phyloP scores from a whole-genome alignment of 139 green algal species.

The Coccomyxa sp. region DNA sequence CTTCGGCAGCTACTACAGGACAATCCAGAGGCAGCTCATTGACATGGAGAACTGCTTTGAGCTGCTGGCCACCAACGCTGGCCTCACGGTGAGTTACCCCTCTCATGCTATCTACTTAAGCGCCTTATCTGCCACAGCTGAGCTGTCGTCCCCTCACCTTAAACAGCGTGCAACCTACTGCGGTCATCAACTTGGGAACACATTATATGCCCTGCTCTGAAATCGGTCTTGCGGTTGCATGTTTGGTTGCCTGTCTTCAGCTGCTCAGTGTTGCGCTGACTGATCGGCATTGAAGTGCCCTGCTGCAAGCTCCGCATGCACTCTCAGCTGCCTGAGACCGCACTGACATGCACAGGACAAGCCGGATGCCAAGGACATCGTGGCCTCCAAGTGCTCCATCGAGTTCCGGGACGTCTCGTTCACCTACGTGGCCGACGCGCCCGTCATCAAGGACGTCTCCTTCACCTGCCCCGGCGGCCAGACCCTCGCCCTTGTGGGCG shows the following conservation, averaged over 20 bases:
- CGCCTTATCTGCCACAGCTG: too few relatives aligned
- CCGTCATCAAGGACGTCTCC: conserved; percentile 58
- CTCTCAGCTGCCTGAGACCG: too few relatives aligned
- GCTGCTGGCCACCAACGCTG: conserved; percentile 41
- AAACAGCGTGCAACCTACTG: too few relatives aligned
- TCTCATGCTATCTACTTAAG: too few relatives aligned
- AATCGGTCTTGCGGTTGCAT: too few relatives aligned
- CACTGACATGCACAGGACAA: conserved; percentile 56
- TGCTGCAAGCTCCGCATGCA: too few relatives aligned
- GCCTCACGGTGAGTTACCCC: conserved; percentile 15
- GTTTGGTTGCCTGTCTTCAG: too few relatives aligned
- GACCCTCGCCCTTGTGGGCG: conserved; percentile 68
- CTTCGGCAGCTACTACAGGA: conserved; percentile 76
- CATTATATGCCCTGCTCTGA: too few relatives aligned
- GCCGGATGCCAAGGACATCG: conserved; percentile 47
- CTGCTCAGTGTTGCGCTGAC: too few relatives aligned
- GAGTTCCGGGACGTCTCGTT: conserved; percentile 18
- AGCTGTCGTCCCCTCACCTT: too few relatives aligned
- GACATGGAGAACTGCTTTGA: conserved; percentile 81
- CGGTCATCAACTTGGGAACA: too few relatives aligned
- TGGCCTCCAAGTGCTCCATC: conserved; percentile 4
- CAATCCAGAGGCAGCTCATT: conserved; percentile 32
- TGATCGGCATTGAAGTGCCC: too few relatives aligned
- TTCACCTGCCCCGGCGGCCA: conserved; percentile 51
- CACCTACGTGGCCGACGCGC: neutral